Percentiles rank a stretch among this genome's conserved stretches.
These are phyloP conservation scores for Trametes cinnabarina DNA, from an alignment of 768 basidiomycete species.

Conservation along the genomic window DNA sequence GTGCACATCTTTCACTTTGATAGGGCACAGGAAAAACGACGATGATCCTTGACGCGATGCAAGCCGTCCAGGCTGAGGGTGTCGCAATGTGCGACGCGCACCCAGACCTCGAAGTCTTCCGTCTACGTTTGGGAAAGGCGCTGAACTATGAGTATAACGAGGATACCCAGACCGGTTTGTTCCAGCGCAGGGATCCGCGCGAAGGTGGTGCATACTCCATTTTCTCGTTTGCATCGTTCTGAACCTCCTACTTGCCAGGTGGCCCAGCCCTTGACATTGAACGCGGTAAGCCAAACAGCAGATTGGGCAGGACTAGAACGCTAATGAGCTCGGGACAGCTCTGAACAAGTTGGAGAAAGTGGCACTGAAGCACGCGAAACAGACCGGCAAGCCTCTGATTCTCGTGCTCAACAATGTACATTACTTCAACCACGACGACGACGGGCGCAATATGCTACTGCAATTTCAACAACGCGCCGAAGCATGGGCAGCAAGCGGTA, in stretches of 20 bases:
- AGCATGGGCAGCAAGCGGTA: constrained; percentile 79
- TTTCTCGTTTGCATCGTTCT: background rate
- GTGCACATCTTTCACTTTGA: no score
- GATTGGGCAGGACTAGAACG: background rate
- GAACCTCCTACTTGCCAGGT: constrained; percentile 33
- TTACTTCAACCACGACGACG: constrained; percentile 72
- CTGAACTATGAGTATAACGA: constrained; percentile 86
- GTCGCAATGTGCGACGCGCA: constrained; percentile 81
- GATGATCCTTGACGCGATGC: constrained; percentile 83
- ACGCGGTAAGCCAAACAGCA: constrained; percentile 46
- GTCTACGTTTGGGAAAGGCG: constrained; percentile 80
- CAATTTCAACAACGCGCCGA: constrained; percentile 87
- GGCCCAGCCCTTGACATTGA: constrained; percentile 82
- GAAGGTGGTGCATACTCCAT: constrained; percentile 48
- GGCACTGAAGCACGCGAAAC: constrained; percentile 59
- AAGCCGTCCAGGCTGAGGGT: constrained; percentile 65
- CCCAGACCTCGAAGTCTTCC: constrained; percentile 84
- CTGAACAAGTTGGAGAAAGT: constrained; percentile 86
- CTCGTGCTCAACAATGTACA: constrained; percentile 81
- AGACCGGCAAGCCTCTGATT: constrained; percentile 66
- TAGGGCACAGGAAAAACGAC: constrained; percentile 82
- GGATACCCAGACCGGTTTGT: constrained; percentile 76
- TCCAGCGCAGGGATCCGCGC: constrained; percentile 78
- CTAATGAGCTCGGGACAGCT: constrained; percentile 37
- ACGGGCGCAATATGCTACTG: constrained; percentile 74